These are phyloP conservation scores for Claviceps arundinis DNA, from an alignment of 2,329 filamentous ascomycete species.

Conservation along the genomic window DNA sequence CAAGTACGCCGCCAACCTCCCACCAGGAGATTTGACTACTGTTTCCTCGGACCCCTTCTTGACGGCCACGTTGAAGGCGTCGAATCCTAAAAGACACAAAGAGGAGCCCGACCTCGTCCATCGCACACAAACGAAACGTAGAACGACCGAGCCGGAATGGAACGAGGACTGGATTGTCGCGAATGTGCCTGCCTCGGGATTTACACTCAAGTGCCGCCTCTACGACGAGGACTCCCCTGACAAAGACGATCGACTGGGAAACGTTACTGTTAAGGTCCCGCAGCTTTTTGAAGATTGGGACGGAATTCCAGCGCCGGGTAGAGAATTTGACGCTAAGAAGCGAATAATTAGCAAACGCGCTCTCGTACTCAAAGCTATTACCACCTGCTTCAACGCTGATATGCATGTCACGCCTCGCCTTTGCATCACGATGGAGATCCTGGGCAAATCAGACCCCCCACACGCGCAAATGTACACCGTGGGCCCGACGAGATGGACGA, in stretches of 20 bases:
- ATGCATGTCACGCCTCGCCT: constrained; percentile 58
- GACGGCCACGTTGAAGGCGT: constrained; percentile 58
- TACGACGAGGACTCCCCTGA: constrained; percentile 86
- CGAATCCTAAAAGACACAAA: constrained; percentile 64
- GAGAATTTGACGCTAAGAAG: constrained; percentile 64
- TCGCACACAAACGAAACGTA: constrained; percentile 64
- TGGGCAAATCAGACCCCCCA: constrained; percentile 60
- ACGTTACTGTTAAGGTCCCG: constrained; percentile 58
- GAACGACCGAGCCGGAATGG: constrained; percentile 65
- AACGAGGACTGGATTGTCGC: constrained; percentile 77
- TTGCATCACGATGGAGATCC: constrained; percentile 60
- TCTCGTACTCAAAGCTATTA: constrained; percentile 58
- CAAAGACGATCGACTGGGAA: constrained; percentile 76
- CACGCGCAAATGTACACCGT: constrained; percentile 65
- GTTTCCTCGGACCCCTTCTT: constrained; percentile 77
- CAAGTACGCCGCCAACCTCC: constrained; percentile 67
- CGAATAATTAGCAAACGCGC: constrained; percentile 77
- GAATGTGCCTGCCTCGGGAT: constrained; percentile 70
- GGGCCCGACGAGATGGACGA: constrained; percentile 62
- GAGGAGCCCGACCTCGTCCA: constrained; percentile 66
- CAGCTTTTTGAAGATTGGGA: constrained; percentile 51
- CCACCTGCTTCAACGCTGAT: constrained; percentile 46
- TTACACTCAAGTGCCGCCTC: constrained; percentile 70
- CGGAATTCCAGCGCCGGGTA: constrained; percentile 46
- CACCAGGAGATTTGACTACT: constrained; percentile 65